These are phyloP conservation scores for Colletotrichum eremochloae DNA, from an alignment of 2,329 filamentous ascomycete genomes.

Conservation along the genomic window DNA sequence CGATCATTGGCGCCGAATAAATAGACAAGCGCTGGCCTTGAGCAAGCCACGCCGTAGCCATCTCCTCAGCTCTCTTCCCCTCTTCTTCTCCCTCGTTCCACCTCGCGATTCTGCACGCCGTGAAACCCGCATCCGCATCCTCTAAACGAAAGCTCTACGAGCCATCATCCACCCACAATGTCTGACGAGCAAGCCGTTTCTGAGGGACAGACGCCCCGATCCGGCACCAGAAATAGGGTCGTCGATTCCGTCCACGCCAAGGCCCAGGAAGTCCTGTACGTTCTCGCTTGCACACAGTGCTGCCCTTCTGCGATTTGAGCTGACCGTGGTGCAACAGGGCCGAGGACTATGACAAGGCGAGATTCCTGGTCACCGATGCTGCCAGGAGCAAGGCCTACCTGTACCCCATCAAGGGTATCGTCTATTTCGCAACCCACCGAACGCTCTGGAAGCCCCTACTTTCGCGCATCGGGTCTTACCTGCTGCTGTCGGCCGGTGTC, in stretches of 20 bases:
- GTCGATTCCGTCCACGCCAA: conserved; percentile 57
- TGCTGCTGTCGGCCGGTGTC: conserved; percentile 79
- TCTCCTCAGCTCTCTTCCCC: not conserved
- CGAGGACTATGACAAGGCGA: conserved; percentile 79
- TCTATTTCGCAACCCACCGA: conserved; percentile 70
- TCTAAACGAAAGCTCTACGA: not conserved
- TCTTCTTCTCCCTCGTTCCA: not conserved
- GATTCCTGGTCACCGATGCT: conserved; percentile 74
- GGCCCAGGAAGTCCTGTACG: conserved; percentile 65
- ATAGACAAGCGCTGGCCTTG: conserved; percentile 11
- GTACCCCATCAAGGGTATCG: conserved; percentile 83
- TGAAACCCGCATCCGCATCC: not conserved
- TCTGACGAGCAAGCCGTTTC: conserved; percentile 32
- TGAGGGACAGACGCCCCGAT: conserved; percentile 25
- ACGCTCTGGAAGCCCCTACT: conserved; percentile 71
- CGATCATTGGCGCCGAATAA: conserved; percentile 35
- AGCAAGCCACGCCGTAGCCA: not conserved
- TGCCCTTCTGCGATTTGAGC: not conserved
- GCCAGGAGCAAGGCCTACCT: conserved; percentile 77
- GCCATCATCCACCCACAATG: conserved; percentile 1
- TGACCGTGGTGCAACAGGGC: conserved; percentile 56
- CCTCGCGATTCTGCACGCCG: not conserved
- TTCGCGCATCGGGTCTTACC: conserved; percentile 68
- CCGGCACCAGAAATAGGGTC: conserved; percentile 45
- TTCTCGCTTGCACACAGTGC: conserved; percentile 17